Conservation (phyloP, 1,284 basidiomycete genomes). For the Coniferiporia sulphurascens region DNA sequence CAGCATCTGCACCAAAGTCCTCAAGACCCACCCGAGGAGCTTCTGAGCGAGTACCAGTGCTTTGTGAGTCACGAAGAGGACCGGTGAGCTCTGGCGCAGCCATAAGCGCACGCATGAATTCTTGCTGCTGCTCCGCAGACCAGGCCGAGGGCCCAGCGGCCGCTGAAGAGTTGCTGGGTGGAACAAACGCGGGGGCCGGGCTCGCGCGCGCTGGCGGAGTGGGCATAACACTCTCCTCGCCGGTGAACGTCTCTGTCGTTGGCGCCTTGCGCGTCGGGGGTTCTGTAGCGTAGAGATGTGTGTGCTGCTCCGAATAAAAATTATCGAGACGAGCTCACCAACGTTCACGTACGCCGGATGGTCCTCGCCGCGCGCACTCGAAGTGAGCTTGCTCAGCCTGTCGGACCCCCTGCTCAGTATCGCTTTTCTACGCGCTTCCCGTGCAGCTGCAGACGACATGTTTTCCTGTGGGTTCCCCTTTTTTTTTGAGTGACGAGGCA, state of each 20-base stretch:
- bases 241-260: slow-evolving; percentile 48
- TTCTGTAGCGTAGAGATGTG: neutral
- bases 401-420: slow-evolving; percentile 65
- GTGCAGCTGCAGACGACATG: slow-evolving; percentile 42
- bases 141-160: slow-evolving; percentile 33
- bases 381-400: slow-evolving; percentile 69
- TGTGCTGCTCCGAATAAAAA: slow-evolving; percentile 18
- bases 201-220: slow-evolving; percentile 34
- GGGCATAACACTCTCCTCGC: slow-evolving; percentile 54
- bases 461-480: neutral
- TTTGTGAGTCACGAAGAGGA: slow-evolving; percentile 1
- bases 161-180: neutral
- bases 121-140: slow-evolving; percentile 60
- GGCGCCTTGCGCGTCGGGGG: slow-evolving; percentile 16
- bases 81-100: slow-evolving; percentile 25
- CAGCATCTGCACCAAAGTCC: neutral
- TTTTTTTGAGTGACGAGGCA: neutral
- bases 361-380: slow-evolving; percentile 69
- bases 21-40: neutral
- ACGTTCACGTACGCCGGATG: slow-evolving; percentile 52
- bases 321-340: slow-evolving; percentile 34
- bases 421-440: slow-evolving; percentile 68
- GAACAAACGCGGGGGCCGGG: slow-evolving; percentile 25
- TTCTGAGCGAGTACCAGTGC: neutral
- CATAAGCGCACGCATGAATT: slow-evolving; percentile 62